Evolutionary conservation across 192 early-diverging fungal species (phyloP), one percentile per base, ranked within the genome.

Genomic region (Coemansia asiatica): DNA sequence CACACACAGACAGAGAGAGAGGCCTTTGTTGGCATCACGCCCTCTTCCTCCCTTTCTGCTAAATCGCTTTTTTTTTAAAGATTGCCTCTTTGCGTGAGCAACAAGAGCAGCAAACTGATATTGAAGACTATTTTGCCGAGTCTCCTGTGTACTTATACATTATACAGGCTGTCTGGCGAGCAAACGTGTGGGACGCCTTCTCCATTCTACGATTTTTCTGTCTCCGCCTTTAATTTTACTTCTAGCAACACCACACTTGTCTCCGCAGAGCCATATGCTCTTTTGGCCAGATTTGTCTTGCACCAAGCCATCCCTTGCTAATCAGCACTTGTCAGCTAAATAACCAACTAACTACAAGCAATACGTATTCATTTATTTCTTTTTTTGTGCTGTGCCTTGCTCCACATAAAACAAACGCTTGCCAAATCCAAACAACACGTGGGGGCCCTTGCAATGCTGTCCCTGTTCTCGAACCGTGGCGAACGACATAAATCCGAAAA

Each of bases 401-500:
- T 44, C 51, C 51, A 26, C 51, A 54, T 23, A 10, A 54, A 23
- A 21, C 51, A 26, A 15, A 1, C 21, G 12, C 51, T 26, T 27
- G 25, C 25, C 51, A 28, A 23, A 54, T 27, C 25, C 40, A 13
- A 9, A 44, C 40, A 16, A 44, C 40, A 16, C 40, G 40, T 44
- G 40, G 40, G 40, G 22, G 8, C 19, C 26, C 15, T 5, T 26
- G 61, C 64, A 35, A 74, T 69, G 72, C 63, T 81, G 48, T 66
- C 69, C 29, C 64, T 75, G 18, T 75, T 81, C 51, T 81, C 73
- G 13, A 58, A 66, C 4, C 72, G 78, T 44, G 69, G 66, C 54
- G 60, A 71, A 65, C 72, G 72, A 19, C 72, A 69, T 23, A 36
- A 50, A 33, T 21, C 61, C 29, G 38, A 50, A 46, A 61, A 61